Conservation (phyloP, 257 asterid species). For the Ballota nigra region DNA sequence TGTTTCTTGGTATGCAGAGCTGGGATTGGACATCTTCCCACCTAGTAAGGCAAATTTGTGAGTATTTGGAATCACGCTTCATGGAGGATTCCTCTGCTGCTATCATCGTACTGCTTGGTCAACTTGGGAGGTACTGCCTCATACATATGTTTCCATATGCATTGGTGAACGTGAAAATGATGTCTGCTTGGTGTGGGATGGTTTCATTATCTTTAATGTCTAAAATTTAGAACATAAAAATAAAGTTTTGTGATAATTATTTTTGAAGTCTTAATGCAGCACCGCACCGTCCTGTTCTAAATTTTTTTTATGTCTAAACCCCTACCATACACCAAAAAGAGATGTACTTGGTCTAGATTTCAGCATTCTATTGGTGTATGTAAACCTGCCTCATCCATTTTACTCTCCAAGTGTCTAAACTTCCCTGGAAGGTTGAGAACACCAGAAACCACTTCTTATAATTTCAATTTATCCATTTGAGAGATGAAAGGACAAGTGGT, state of each 20-base stretch:
- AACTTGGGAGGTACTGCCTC: constrained; percentile 75
- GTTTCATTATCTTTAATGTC: not conserved
- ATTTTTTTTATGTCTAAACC: not conserved
- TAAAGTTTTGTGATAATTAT: not conserved
- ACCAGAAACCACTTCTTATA: not conserved
- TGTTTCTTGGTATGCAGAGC: constrained; percentile 48
- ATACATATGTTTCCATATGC: not conserved
- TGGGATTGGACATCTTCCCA: constrained; percentile 77
- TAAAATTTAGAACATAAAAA: not conserved
- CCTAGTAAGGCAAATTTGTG: constrained; percentile 43
- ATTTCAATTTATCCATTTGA: not conserved
- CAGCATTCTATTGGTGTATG: not conserved
- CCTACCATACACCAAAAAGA: not conserved
- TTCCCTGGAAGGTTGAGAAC: not conserved
- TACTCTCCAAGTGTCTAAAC: not conserved
- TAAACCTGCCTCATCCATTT: not conserved
- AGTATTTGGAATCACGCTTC: constrained; percentile 43
- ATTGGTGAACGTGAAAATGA: not conserved
- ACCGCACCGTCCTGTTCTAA: not conserved
- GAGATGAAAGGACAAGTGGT: not conserved
- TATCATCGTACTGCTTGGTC: constrained; percentile 61
- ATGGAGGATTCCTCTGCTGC: constrained; percentile 50
- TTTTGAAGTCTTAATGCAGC: not conserved
- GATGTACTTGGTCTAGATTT: not conserved
- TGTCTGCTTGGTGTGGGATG: constrained; percentile 7